These are phyloP conservation scores for Eutrema japonicum DNA, from an alignment of 345 rosid genomes.

Conservation along the genomic window DNA sequence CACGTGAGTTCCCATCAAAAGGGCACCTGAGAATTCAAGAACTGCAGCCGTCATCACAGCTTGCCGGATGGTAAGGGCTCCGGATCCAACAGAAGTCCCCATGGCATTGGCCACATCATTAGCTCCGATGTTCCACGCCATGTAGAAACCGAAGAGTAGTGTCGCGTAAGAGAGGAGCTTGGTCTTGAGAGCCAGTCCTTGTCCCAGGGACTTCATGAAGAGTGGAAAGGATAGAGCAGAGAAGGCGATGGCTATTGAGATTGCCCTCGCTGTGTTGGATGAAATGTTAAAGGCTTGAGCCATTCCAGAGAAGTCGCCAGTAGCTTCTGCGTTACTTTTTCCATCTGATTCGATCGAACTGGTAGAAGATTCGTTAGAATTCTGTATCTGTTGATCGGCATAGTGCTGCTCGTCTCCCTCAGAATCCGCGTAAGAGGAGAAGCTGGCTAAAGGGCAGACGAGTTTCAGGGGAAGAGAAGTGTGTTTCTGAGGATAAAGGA, in stretches of 20 bases:
- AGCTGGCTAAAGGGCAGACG: conserved; percentile 58
- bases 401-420: conserved; percentile 57
- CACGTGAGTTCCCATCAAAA: conserved; percentile 98
- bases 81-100: conserved; percentile 98
- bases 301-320: conserved; percentile 65
- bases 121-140: conserved; percentile 99
- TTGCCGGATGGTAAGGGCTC: conserved; percentile 78
- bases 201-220: conserved; percentile 72
- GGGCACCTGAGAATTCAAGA: conserved; percentile 93
- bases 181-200: conserved; percentile 64
- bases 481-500: conserved; percentile 40
- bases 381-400: conserved; percentile 47
- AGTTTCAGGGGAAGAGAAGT: conserved; percentile 48
- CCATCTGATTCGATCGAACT: conserved; percentile 31
- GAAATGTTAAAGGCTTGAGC: conserved; percentile 82
- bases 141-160: conserved; percentile 84
- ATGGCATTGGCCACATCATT: conserved; percentile 99
- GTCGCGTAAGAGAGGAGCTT: conserved; percentile 74
- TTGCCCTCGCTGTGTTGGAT: conserved; percentile 67
- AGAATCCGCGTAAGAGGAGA: conserved; percentile 59
- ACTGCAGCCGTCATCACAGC: conserved; percentile 89
- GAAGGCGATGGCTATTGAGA: conserved; percentile 63
- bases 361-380: conserved; percentile 30
- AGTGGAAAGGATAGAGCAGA: conserved; percentile 75
- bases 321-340: conserved; percentile 38